phyloP scores from a whole-genome alignment of 2,329 filamentous ascomycete genomes.

The Neopestalotiopsis rosae region DNA sequence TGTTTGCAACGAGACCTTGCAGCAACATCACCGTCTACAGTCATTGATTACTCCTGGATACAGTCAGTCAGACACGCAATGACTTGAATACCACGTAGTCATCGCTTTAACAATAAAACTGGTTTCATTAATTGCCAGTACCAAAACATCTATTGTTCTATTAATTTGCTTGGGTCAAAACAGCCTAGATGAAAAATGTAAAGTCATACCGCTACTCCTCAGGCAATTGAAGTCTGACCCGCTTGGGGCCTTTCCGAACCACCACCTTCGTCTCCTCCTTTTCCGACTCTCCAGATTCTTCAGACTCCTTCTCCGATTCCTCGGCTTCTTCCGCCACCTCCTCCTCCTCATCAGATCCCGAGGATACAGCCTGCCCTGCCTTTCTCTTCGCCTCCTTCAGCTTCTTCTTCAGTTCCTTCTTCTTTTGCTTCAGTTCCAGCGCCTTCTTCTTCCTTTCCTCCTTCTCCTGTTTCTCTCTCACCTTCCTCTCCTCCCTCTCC shows the following conservation, averaged over 20 bases:
- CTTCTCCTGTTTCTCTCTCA: background rate
- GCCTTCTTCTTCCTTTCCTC: background rate
- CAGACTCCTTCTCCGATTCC: background rate
- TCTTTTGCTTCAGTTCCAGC: background rate
- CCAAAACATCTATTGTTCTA: too few relatives aligned
- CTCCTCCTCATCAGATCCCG: background rate
- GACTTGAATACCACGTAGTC: too few relatives aligned
- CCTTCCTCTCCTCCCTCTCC: background rate
- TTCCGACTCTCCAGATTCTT: background rate
- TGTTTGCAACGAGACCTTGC: too few relatives aligned
- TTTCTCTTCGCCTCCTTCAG: background rate
- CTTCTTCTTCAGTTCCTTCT: background rate
- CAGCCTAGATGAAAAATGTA: too few relatives aligned
- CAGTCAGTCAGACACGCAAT: too few relatives aligned
- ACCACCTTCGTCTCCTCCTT: background rate
- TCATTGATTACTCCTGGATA: too few relatives aligned
- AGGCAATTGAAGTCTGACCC: background rate
- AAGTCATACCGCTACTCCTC: background rate
- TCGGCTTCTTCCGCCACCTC: background rate
- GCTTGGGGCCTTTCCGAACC: background rate
- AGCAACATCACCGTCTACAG: too few relatives aligned
- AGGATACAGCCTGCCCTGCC: background rate
- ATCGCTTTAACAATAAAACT: too few relatives aligned
- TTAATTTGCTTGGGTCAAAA: too few relatives aligned
- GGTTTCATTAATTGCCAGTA: too few relatives aligned